Base-by-base conservation (phyloP, 2,329 filamentous ascomycete species). In the Fusarium dlaminii region DNA sequence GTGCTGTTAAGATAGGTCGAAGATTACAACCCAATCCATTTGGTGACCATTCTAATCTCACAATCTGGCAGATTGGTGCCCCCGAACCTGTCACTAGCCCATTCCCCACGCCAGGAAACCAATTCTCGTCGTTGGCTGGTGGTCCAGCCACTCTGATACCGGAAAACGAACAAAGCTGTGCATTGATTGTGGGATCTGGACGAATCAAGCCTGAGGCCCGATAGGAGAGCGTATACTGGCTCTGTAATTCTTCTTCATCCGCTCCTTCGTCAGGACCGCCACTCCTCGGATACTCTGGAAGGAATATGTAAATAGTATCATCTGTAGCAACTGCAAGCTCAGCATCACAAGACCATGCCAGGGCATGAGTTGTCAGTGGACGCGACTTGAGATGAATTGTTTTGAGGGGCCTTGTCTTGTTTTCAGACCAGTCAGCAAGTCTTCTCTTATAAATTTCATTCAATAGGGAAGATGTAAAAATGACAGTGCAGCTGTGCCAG, bases 271-370 rank as follows among this genome's bases (percentile, higher is more conserved):
- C 77, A 27, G 76, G 75, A 20, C 78, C 65, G 39, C 66, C 66
- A 24, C 49, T 67, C 51, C 75, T 77, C 5, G 79, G 71, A 49
- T 81, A 88, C 48, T 87, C 84, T 9, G 88, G 88, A 11, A 89
- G 77, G 66, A 85, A 88, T 52, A 89, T 79, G 73, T 86, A 83
- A 36, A 90, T 81, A 46, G 86, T 87, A 77, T 90, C 89, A 69
- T 89, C 87, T n/a, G 87, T 86, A 6, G 85, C 86, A 37, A 90
- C 83, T 39, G 88, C 89, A 10, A 90, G 82, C 75, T 90, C 89
- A 30, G 86, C 87, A 60, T 90, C 89, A 69, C 86, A 86, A 29
- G 89, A 90, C 86, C 88, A 90, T 40, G 86, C 77, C 14, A 86
- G 72, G 4, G 83, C 80, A 65, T 84, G 84, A 9, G 82, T 82